Percentiles rank a stretch among this genome's conserved stretches.
phyloP scores from a whole-genome alignment of 2,329 filamentous ascomycete species.

The Xylaria sp. region DNA sequence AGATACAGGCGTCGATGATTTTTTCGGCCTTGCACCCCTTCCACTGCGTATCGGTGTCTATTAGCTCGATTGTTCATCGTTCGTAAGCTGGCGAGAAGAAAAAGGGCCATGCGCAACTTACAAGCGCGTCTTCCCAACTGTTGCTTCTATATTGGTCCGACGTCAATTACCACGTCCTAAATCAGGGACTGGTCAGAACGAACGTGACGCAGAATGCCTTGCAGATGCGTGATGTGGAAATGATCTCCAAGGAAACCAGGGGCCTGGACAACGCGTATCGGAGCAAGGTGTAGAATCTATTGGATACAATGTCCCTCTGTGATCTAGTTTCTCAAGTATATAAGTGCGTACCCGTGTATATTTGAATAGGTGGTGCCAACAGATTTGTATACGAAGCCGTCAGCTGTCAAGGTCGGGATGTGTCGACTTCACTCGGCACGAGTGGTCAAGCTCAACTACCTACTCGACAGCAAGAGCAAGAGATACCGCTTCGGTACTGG shows the following conservation, averaged over 20 bases:
- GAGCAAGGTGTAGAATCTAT: constrained; percentile 33
- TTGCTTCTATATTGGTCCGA: constrained; percentile 8
- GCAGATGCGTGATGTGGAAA: constrained; percentile 28
- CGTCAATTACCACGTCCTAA: constrained; percentile 1
- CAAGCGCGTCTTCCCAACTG: constrained; percentile 6
- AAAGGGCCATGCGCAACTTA: neutral
- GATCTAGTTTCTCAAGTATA: constrained; percentile 33
- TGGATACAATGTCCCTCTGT: constrained; percentile 34
- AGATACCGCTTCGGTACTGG: neutral
- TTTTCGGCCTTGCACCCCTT: neutral
- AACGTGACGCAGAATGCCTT: constrained; percentile 30
- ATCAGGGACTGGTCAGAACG: constrained; percentile 33
- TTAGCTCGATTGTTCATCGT: constrained; percentile 3
- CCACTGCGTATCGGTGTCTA: neutral
- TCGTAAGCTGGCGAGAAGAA: neutral
- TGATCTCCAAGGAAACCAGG: constrained; percentile 26
- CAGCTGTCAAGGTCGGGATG: constrained; percentile 5
- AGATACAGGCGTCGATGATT: neutral
- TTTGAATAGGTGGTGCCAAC: constrained; percentile 33
- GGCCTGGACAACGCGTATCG: constrained; percentile 33
- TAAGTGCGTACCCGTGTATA: constrained; percentile 35
- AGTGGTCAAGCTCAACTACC: neutral
- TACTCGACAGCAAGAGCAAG: neutral
- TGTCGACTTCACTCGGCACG: neutral
- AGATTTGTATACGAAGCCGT: constrained; percentile 25